Conservation (phyloP, 345 rosid species). For the Murraya paniculata region DNA sequence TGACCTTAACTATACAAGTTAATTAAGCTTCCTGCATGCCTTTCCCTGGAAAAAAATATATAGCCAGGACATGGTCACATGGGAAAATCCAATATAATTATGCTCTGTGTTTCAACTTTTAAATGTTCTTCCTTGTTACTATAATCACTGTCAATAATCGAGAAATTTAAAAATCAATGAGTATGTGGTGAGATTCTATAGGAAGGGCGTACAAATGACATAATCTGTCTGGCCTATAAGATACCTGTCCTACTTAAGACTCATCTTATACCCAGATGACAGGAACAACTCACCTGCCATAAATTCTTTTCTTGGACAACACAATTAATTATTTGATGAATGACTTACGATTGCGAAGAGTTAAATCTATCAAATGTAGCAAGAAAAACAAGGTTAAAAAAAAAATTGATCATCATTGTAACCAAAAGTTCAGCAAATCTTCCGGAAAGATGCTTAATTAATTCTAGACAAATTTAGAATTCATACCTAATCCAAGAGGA, state of each 20-base stretch:
- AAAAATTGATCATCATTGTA: not conserved
- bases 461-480: not conserved
- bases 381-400: not conserved
- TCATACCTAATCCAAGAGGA: constrained; percentile 82
- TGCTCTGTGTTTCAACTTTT: too few relatives aligned
- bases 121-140: too few relatives aligned
- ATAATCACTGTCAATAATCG: too few relatives aligned
- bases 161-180: not conserved
- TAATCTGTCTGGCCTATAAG: too few relatives aligned
- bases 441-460: not conserved
- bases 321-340: not conserved
- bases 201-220: not conserved
- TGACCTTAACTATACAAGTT: not conserved
- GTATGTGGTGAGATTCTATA: not conserved
- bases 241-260: not conserved
- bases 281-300: not conserved
- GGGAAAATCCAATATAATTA: not conserved
- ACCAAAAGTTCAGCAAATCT: not conserved
- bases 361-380: not conserved
- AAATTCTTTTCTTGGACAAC: too few relatives aligned
- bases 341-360: not conserved
- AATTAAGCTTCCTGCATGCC: not conserved
- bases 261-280: not conserved
- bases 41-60: not conserved
- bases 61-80: not conserved